phyloP scores from a whole-genome alignment of 2,329 filamentous ascomycete genomes.

The Diplocarpon rosae region DNA sequence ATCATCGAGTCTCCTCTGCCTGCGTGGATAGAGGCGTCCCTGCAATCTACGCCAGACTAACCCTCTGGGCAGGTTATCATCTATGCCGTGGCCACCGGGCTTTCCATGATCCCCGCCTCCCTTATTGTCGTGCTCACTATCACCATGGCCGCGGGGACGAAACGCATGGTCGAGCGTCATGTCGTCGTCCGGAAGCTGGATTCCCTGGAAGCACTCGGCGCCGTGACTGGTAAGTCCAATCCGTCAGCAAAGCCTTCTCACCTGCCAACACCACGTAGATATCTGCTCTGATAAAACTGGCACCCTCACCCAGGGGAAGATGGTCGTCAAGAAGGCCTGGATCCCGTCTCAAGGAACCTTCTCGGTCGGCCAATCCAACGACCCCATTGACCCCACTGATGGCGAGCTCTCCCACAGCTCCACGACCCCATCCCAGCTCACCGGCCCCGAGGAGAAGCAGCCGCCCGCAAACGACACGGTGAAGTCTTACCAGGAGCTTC shows the following conservation, averaged over 20 bases:
- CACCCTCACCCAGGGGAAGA: constrained; percentile 37
- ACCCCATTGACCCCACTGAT: constrained; percentile 40
- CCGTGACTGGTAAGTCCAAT: constrained; percentile 40
- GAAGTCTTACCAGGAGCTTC: constrained; percentile 25
- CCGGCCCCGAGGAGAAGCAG: constrained; percentile 4
- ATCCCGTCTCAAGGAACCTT: constrained; percentile 41
- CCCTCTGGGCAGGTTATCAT: constrained; percentile 39
- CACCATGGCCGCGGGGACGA: constrained; percentile 52
- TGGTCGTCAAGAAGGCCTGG: constrained; percentile 41
- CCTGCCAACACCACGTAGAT: constrained; percentile 23
- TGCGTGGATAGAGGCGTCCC: too few relatives aligned
- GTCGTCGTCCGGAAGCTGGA: constrained; percentile 47
- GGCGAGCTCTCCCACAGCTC: constrained; percentile 32
- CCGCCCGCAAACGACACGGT: constrained; percentile 12
- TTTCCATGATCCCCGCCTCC: constrained; percentile 52
- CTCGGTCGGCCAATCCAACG: constrained; percentile 37
- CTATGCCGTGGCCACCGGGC: constrained; percentile 47
- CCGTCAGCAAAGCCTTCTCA: neutral
- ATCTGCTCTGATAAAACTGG: constrained; percentile 73
- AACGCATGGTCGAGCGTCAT: constrained; percentile 43
- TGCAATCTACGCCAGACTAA: neutral
- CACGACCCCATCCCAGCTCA: constrained; percentile 22
- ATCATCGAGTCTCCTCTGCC: too few relatives aligned
- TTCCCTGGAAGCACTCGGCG: constrained; percentile 44
- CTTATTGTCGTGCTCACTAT: constrained; percentile 57